Evolutionary conservation across 164 flowering plant genomes (phyloP).

Genomic region (Umbellularia californica): DNA sequence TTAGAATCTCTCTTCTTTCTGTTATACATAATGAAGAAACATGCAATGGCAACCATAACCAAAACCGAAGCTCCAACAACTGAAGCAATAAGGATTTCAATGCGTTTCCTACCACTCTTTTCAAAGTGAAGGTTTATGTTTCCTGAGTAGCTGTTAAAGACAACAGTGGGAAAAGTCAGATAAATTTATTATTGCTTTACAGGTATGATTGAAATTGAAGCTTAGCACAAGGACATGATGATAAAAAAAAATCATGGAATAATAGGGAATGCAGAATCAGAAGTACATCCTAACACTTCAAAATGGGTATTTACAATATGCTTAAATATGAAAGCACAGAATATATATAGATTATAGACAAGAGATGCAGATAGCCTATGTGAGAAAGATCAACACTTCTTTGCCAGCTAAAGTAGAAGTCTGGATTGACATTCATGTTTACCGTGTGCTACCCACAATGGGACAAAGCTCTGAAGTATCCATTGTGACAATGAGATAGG

Average conservation of each 20-base stretch:
- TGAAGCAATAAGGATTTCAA: conserved; percentile 48
- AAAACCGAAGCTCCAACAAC: conserved; percentile 63
- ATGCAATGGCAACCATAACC: conserved; percentile 47
- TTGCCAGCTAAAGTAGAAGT: not conserved
- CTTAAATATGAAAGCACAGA: not conserved
- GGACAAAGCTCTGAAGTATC: not conserved
- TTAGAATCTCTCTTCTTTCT: conserved; percentile 35
- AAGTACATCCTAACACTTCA: not conserved
- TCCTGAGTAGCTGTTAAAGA: conserved; percentile 61
- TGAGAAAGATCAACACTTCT: not conserved
- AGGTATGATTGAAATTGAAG: too few relatives aligned
- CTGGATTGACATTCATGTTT: not conserved
- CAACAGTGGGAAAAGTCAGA: conserved; percentile 1
- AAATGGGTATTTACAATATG: not conserved
- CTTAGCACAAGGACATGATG: too few relatives aligned
- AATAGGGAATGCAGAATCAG: not conserved
- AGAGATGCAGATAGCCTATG: too few relatives aligned
- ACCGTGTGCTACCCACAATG: not conserved
- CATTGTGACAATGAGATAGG: not conserved
- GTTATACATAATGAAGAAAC: conserved; percentile 43
- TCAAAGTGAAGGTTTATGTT: conserved; percentile 58
- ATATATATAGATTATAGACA: too few relatives aligned
- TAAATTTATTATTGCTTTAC: not conserved
- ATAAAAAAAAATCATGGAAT: too few relatives aligned
- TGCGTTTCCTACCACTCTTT: conserved; percentile 27